These are phyloP conservation scores for Anisodus acutangulus DNA, from an alignment of 257 asterid species.

Conservation along the genomic window DNA sequence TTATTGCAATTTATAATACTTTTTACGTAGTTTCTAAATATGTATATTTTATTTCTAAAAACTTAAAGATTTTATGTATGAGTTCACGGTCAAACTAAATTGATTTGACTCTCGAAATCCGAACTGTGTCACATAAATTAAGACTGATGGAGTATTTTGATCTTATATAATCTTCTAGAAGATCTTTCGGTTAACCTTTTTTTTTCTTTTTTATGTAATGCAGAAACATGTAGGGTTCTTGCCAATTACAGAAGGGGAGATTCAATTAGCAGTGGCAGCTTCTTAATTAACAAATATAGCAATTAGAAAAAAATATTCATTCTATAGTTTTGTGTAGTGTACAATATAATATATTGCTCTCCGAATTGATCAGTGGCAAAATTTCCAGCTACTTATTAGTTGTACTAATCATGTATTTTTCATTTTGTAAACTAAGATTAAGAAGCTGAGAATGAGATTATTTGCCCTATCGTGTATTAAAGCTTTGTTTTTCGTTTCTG, in stretches of 20 bases:
- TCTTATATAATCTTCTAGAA: neutral
- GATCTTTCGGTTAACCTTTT: neutral
- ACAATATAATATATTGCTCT: neutral
- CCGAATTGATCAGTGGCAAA: neutral
- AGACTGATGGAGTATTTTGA: neutral
- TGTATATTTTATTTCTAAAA: no score
- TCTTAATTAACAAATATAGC: slow-evolving; percentile 38
- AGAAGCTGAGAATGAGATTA: neutral
- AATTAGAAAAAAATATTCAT: neutral
- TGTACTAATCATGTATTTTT: no score
- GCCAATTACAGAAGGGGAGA: slow-evolving; percentile 75
- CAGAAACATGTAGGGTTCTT: slow-evolving; percentile 88
- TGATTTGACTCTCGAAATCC: no score
- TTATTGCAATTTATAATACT: no score
- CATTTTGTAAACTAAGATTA: no score
- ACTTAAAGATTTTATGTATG: no score
- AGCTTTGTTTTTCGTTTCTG: no score
- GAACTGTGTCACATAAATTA: no score
- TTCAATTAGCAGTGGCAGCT: slow-evolving; percentile 56
- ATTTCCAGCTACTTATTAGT: no score
- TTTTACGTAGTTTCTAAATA: no score
- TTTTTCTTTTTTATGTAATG: slow-evolving; percentile 33
- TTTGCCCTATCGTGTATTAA: neutral
- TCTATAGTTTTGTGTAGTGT: neutral
- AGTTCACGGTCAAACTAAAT: no score